Percentiles rank a stretch among this genome's conserved stretches.
Conservation (phyloP, 257 asterid species). For the Scutellaria baicalensis region DNA sequence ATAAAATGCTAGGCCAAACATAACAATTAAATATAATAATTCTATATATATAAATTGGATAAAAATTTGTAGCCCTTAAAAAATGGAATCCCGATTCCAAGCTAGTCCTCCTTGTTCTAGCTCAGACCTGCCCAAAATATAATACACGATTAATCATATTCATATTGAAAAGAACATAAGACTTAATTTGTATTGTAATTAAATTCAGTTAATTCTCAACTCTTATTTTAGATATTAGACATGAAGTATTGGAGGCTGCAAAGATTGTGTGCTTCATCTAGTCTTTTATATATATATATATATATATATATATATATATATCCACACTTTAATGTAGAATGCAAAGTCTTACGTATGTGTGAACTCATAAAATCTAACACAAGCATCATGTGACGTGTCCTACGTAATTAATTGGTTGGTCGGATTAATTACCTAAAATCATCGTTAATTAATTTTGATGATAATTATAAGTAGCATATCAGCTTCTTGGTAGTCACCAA, state of each 20-base stretch:
- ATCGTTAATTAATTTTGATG: neutral
- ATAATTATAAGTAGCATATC: neutral
- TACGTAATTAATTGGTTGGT: neutral
- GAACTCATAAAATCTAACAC: constrained; percentile 7
- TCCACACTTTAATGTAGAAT: constrained; percentile 5
- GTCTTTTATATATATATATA: too few species aligned
- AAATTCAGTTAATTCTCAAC: neutral
- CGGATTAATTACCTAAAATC: neutral
- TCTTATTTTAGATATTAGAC: neutral
- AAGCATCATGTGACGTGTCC: neutral
- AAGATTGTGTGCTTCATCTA: constrained; percentile 1
- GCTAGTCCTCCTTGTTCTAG: too few species aligned
- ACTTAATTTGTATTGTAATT: neutral
- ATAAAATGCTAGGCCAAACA: too few species aligned
- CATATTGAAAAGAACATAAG: neutral
- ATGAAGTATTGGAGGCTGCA: neutral
- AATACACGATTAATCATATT: too few species aligned
- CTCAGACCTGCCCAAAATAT: too few species aligned
- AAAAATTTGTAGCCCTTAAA: too few species aligned
- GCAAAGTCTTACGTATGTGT: constrained; percentile 5
- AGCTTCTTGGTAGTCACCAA: neutral
- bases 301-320: too few species aligned
- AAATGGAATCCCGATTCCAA: too few species aligned
- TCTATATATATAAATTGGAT: too few species aligned
- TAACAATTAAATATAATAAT: too few species aligned